phyloP scores from a whole-genome alignment of 768 basidiomycete genomes.

The Nidula microcarpa region DNA sequence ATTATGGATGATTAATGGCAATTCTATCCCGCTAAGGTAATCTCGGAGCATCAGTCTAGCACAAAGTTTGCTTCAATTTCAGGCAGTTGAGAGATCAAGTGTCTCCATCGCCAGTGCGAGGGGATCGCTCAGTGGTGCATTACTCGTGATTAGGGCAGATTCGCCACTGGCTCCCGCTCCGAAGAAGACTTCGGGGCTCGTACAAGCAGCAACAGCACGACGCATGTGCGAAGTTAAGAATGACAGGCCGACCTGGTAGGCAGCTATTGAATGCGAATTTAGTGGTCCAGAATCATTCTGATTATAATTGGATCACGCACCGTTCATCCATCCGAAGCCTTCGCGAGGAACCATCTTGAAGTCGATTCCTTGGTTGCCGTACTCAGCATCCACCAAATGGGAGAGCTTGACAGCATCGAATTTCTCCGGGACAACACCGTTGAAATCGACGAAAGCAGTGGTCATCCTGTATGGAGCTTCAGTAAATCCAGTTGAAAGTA shows the following conservation, averaged over 20 bases:
- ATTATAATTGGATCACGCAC: conserved; percentile 39
- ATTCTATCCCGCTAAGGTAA: too few species aligned
- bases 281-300: conserved; percentile 1
- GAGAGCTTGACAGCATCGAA: conserved; percentile 96
- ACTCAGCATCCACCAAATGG: conserved; percentile 96
- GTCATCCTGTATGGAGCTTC: conserved; percentile 65
- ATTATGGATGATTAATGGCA: too few species aligned
- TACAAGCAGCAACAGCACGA: conserved; percentile 92
- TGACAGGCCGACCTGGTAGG: conserved; percentile 94
- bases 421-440: conserved; percentile 98
- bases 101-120: conserved; percentile 65
- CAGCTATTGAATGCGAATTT: conserved; percentile 46
- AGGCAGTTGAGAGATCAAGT: conserved; percentile 27
- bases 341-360: conserved; percentile 97
- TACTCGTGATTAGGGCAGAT: conserved; percentile 28
- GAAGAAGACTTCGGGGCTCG: conserved; percentile 89
- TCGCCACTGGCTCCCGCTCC: conserved; percentile 41
- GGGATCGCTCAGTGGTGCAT: conserved; percentile 45
- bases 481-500: neutral
- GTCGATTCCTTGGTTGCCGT: conserved; percentile 94
- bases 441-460: conserved; percentile 92
- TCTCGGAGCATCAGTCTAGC: too few species aligned
- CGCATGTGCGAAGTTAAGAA: conserved; percentile 94
- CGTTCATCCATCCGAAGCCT: conserved; percentile 99
- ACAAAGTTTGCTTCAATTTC: neutral